Evolutionary conservation across 345 rosid genomes (phyloP).

Genomic region (Arabidopsis arenosa): DNA sequence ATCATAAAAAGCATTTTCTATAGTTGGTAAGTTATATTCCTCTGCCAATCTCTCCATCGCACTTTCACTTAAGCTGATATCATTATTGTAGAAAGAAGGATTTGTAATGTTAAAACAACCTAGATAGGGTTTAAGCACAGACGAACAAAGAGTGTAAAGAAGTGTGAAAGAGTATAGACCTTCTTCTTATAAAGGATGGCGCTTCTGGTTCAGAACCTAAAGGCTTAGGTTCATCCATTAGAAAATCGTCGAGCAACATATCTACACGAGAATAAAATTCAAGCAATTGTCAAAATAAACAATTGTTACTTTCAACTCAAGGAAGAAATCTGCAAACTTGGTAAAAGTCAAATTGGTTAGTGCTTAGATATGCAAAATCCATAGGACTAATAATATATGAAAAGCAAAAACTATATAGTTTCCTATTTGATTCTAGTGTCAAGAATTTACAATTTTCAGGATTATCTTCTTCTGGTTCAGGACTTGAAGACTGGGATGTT

Average conservation of each 20-base stretch:
- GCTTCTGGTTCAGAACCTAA: constrained; percentile 48
- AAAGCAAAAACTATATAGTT: too few species aligned
- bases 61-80: constrained; percentile 63
- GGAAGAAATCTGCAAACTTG: background rate
- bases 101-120: background rate
- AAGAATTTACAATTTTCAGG: too few species aligned
- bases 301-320: background rate
- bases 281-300: background rate
- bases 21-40: constrained; percentile 62
- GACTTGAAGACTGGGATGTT: too few species aligned
- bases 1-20: constrained; percentile 60
- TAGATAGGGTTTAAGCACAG: background rate
- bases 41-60: constrained; percentile 67
- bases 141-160: constrained; percentile 1
- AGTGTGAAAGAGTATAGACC: constrained; percentile 46
- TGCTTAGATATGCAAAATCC: background rate
- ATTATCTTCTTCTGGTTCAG: too few species aligned
- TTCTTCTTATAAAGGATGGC: constrained; percentile 49
- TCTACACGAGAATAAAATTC: constrained; percentile 52
- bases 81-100: constrained; percentile 5
- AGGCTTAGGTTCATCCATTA: constrained; percentile 63
- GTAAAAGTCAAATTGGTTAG: background rate
- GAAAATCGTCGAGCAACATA: constrained; percentile 62
- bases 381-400: background rate
- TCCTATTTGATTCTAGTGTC: too few species aligned